phyloP scores from a whole-genome alignment of 768 basidiomycete species.

The Paxillus rubicundulus region DNA sequence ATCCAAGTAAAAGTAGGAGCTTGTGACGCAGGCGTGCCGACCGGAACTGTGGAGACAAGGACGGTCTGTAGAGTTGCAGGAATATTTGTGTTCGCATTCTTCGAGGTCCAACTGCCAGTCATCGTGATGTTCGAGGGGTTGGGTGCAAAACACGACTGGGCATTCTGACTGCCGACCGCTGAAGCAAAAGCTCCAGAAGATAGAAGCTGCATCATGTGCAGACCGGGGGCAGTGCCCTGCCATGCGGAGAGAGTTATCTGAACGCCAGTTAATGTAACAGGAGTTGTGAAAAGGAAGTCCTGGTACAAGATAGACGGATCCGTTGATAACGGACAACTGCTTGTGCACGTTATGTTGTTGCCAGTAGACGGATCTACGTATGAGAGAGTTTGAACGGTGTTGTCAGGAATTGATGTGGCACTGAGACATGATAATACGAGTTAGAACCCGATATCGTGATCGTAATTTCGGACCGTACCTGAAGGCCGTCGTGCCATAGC shows the following conservation, averaged over 20 bases:
- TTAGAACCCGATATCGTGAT: constrained; percentile 8
- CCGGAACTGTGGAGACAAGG: constrained; percentile 62
- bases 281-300: constrained; percentile 80
- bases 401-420: constrained; percentile 86
- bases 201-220: constrained; percentile 90
- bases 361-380: constrained; percentile 77
- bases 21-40: constrained; percentile 55
- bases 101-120: constrained; percentile 69
- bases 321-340: constrained; percentile 75
- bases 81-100: constrained; percentile 66
- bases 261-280: constrained; percentile 79
- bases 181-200: constrained; percentile 91
- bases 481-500: constrained; percentile 85
- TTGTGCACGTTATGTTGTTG: constrained; percentile 73
- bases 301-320: constrained; percentile 81
- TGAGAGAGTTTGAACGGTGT: constrained; percentile 69
- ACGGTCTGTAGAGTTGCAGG: constrained; percentile 78
- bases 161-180: constrained; percentile 58
- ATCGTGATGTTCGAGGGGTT: constrained; percentile 63
- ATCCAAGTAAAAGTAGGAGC: constrained; percentile 87
- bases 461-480: constrained; percentile 48
- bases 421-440: constrained; percentile 39
- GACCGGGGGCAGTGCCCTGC: constrained; percentile 71
- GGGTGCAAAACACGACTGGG: constrained; percentile 73
- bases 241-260: constrained; percentile 79